phyloP scores from a whole-genome alignment of 2,329 filamentous ascomycete genomes.

The Lithohypha guttulata region DNA sequence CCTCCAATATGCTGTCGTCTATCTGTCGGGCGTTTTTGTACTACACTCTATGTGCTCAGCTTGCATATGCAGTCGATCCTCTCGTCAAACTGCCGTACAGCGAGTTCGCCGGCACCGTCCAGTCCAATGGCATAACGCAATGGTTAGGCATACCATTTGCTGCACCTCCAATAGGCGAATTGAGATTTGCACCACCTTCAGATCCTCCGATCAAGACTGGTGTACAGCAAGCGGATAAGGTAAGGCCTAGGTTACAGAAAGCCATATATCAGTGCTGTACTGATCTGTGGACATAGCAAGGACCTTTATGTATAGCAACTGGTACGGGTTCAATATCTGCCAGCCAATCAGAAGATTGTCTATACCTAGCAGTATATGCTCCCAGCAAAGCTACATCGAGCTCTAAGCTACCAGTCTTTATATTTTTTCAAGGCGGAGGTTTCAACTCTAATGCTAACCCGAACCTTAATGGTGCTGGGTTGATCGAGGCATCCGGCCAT shows the following conservation, averaged over 20 bases:
- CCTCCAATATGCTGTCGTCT: not conserved
- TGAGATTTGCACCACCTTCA: conserved; percentile 57
- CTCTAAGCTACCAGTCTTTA: conserved; percentile 53
- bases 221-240: conserved; percentile 45
- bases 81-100: conserved; percentile 57
- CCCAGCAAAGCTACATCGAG: conserved; percentile 25
- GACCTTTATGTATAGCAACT: conserved; percentile 54
- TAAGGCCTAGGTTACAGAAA: conserved; percentile 24
- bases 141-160: conserved; percentile 71
- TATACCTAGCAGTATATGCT: conserved; percentile 34
- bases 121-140: conserved; percentile 50
- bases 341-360: conserved; percentile 32
- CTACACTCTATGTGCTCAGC: conserved; percentile 8
- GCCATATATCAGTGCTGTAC: not conserved
- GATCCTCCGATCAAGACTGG: conserved; percentile 43
- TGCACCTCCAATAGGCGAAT: conserved; percentile 52
- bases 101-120: conserved; percentile 48
- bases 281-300: conserved; percentile 24
- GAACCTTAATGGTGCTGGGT: conserved; percentile 49
- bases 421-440: conserved; percentile 52
- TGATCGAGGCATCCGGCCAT: conserved; percentile 49
- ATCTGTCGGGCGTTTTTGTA: too few relatives aligned
- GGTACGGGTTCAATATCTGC: conserved; percentile 50
- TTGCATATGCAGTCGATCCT: conserved; percentile 20
- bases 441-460: conserved; percentile 50